phyloP scores from a whole-genome alignment of 2,329 filamentous ascomycete species.

The Kalmusia sp. region DNA sequence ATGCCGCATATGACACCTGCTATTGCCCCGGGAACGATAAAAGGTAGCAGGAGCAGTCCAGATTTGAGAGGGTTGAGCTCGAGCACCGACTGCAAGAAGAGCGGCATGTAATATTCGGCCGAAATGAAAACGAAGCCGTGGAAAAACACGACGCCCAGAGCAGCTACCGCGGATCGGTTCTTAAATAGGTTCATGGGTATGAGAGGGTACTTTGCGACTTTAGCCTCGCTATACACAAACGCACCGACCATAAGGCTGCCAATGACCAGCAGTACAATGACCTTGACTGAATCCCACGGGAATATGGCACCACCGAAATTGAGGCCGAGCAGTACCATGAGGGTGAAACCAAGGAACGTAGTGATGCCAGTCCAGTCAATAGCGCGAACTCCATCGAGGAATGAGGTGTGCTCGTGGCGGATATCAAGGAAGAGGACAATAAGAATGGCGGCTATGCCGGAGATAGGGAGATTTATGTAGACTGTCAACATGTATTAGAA shows the following conservation, averaged over 20 bases:
- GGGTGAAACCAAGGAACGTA: slow-evolving; percentile 58
- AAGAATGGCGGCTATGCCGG: slow-evolving; percentile 56
- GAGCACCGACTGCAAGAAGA: slow-evolving; percentile 75
- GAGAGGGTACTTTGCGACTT: slow-evolving; percentile 70
- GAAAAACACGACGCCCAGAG: slow-evolving; percentile 57
- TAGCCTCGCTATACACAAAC: slow-evolving; percentile 69
- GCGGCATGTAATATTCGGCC: slow-evolving; percentile 73
- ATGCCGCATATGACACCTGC: slow-evolving; percentile 56
- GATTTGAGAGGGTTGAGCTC: slow-evolving; percentile 67
- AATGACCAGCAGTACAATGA: slow-evolving; percentile 63
- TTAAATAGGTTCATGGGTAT: slow-evolving; percentile 71
- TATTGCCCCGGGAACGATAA: slow-evolving; percentile 56
- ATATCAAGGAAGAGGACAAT: slow-evolving; percentile 62
- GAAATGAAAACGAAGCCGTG: slow-evolving; percentile 61
- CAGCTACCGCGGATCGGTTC: slow-evolving; percentile 62
- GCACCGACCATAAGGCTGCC: slow-evolving; percentile 56
- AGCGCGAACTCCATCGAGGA: slow-evolving; percentile 57
- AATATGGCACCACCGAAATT: slow-evolving; percentile 62
- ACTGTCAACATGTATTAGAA: slow-evolving; percentile 35
- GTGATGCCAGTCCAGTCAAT: slow-evolving; percentile 63
- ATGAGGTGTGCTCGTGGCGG: slow-evolving; percentile 60
- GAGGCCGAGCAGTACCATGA: slow-evolving; percentile 61
- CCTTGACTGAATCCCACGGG: slow-evolving; percentile 61
- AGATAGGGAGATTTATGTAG: slow-evolving; percentile 63
- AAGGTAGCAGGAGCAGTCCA: slow-evolving; percentile 67